A percentile compares a stretch with the other conserved stretches of the same genome.
Evolutionary conservation across 2,329 filamentous ascomycete species (phyloP).

Genomic region (Fusarium gaditjirri): DNA sequence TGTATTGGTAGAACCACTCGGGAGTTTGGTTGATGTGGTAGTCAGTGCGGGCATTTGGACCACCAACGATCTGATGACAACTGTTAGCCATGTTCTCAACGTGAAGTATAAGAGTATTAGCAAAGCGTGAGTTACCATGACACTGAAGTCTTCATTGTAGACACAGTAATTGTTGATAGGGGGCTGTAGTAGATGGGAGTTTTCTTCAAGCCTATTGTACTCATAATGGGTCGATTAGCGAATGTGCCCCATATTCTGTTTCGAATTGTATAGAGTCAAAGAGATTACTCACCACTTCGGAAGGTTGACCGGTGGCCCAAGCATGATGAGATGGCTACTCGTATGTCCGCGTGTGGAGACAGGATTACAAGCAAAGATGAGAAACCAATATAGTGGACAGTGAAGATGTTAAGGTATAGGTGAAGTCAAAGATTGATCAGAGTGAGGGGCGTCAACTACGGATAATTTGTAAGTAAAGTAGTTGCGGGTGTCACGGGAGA

Average conservation of each 20-base stretch:
- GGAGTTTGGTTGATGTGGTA: conserved; percentile 98
- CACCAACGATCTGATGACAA: conserved; percentile 79
- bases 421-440: neutral
- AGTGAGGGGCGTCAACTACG: conserved; percentile 20
- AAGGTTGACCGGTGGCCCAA: conserved; percentile 63
- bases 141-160: conserved; percentile 83
- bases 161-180: conserved; percentile 98
- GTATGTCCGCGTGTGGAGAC: neutral
- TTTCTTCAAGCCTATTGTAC: conserved; percentile 80
- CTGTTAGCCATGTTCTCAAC: neutral
- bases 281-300: conserved; percentile 64
- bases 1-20: conserved; percentile 98
- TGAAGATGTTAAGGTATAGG: neutral
- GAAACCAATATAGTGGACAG: neutral
- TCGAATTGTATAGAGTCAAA: neutral
- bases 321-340: conserved; percentile 52
- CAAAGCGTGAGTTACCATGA: conserved; percentile 69
- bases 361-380: neutral
- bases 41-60: conserved; percentile 94
- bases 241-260: neutral
- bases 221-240: conserved; percentile 16
- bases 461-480: conserved; percentile 18
- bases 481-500: conserved; percentile 29
- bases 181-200: conserved; percentile 90
- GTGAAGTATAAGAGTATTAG: neutral